Evolutionary conservation across 2,329 filamentous ascomycete species (phyloP).

Genomic region (Penicillium fuscoglaucum): DNA sequence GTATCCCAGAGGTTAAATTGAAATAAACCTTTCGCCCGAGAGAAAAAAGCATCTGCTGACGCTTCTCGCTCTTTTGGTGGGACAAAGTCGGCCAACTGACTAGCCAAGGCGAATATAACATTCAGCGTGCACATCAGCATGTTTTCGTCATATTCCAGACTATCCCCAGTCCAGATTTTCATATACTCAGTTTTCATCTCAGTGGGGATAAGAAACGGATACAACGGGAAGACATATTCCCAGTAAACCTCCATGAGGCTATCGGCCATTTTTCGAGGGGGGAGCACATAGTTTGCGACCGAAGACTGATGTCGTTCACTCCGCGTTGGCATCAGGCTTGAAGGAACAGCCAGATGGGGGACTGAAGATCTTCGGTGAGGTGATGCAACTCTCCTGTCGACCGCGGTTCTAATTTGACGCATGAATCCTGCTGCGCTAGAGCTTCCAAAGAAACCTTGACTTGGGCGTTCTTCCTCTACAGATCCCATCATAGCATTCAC

Average conservation of each 20-base stretch:
- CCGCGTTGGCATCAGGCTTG: slow-evolving; percentile 26
- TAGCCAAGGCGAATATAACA: slow-evolving; percentile 50
- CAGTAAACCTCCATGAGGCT: slow-evolving; percentile 50
- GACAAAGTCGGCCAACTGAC: slow-evolving; percentile 48
- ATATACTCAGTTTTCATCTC: slow-evolving; percentile 44
- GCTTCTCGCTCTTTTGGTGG: slow-evolving; percentile 43
- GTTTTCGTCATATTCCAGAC: slow-evolving; percentile 42
- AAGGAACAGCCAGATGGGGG: slow-evolving; percentile 11
- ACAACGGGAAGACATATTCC: slow-evolving; percentile 50
- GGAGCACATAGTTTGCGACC: slow-evolving; percentile 43
- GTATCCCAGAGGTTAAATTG: slow-evolving; percentile 47
- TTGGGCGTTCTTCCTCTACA: slow-evolving; percentile 44
- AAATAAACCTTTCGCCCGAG: slow-evolving; percentile 45
- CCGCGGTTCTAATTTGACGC: slow-evolving; percentile 48
- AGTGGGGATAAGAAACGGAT: slow-evolving; percentile 47
- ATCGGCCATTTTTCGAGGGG: slow-evolving; percentile 49
- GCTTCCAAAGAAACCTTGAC: slow-evolving; percentile 50
- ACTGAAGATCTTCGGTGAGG: slow-evolving; percentile 23
- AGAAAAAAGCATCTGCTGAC: slow-evolving; percentile 46
- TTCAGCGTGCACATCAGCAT: slow-evolving; percentile 50
- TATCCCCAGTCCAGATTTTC: slow-evolving; percentile 44
- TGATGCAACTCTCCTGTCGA: slow-evolving; percentile 36
- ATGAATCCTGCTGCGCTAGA: slow-evolving; percentile 52
- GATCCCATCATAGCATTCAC: slow-evolving; percentile 51
- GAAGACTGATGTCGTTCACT: slow-evolving; percentile 10